These are phyloP conservation scores for Paramecium sonneborni DNA, from an alignment of 73 alveolate genomes.

Conservation along the genomic window DNA sequence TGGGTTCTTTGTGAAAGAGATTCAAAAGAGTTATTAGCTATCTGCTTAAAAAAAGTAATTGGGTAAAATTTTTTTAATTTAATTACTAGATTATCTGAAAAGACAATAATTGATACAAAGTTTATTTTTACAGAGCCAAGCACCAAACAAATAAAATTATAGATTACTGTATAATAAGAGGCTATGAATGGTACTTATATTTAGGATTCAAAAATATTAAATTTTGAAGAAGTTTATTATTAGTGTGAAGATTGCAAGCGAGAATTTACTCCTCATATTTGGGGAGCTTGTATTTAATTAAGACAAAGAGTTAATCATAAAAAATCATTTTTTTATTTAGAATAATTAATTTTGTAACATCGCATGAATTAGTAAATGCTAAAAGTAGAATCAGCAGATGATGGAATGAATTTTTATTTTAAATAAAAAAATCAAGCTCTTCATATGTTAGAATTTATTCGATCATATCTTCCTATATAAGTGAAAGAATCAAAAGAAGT, in stretches of 20 bases:
- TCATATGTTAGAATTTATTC: conserved; percentile 82
- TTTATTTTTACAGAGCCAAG: conserved; percentile 94
- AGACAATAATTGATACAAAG: conserved; percentile 84
- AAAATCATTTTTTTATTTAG: conserved; percentile 84
- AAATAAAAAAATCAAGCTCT: conserved; percentile 81
- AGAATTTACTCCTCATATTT: conserved; percentile 90
- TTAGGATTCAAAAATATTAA: conserved; percentile 72
- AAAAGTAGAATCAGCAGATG: conserved; percentile 83
- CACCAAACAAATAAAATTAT: conserved; percentile 83
- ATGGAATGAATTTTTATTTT: conserved; percentile 92
- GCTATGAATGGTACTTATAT: conserved; percentile 76
- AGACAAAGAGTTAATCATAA: conserved; percentile 87
- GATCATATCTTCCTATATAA: conserved; percentile 74
- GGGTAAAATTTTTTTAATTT: not conserved
- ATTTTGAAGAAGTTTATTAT: conserved; percentile 80
- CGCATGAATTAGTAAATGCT: conserved; percentile 79
- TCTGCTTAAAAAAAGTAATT: conserved; percentile 85
- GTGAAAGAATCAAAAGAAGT: conserved; percentile 82
- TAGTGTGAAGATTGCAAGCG: conserved; percentile 93
- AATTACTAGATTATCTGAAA: conserved; percentile 75
- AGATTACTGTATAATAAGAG: conserved; percentile 85
- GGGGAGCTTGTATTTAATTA: conserved; percentile 82
- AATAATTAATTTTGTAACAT: conserved; percentile 83
- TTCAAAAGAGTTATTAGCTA: conserved; percentile 87
- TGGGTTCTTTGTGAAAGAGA: conserved; percentile 90